Evolutionary conservation across 2,329 filamentous ascomycete genomes (phyloP), one percentile per base, ranked within the genome.

Genomic region (Aspergillus japonicus): DNA sequence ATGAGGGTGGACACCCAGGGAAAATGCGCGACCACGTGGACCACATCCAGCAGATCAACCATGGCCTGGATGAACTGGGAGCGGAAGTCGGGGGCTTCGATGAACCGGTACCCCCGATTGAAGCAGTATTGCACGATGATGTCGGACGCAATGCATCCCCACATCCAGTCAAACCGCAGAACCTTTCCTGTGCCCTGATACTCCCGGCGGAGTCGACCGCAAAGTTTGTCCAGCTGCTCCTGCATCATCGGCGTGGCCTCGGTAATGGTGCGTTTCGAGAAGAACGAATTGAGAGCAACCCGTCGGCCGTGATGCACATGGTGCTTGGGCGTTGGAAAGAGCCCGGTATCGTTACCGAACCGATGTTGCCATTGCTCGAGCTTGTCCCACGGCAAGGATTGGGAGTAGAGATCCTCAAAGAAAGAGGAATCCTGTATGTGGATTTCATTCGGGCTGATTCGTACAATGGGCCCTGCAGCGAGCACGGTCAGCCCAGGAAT

Each of bases 261-360:
- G 5, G 65, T 59, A 19, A 80, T 72, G 14, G 72, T 71, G 7
- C 70, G 69, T 33, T 70, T 72, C 2, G 77, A 78, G 64, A 81
- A 81, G 69, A 79, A 81, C 0, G 74, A 74, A 50, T 75, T 79
- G 39, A 81, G 60, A 1, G 75, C 73, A 5, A 63, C 70, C 24
- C 78, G 74, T 10, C 79, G 72, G n/a, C 70, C 67, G 4, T 76
- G 74, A 59, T 81, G 79, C 12, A 73, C 61, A 35, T 77, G 69
- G 58, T 78, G 74, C 12, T 72, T 66, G 21, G 72, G 64, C 0
- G 77, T 79, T 5, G 69, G 52, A 19, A 68, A 60, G 10, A 59
- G 53, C 2, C 57, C 62, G 5, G 54, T 60, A 11, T 60, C 51
- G 33, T 64, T 65, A 26, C 58, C 57, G 47, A 65, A 65, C 1